Evolutionary conservation across 805 yeast genomes (phyloP), one percentile per base, ranked within the genome.

Genomic region (Metschnikowia koreensis): DNA sequence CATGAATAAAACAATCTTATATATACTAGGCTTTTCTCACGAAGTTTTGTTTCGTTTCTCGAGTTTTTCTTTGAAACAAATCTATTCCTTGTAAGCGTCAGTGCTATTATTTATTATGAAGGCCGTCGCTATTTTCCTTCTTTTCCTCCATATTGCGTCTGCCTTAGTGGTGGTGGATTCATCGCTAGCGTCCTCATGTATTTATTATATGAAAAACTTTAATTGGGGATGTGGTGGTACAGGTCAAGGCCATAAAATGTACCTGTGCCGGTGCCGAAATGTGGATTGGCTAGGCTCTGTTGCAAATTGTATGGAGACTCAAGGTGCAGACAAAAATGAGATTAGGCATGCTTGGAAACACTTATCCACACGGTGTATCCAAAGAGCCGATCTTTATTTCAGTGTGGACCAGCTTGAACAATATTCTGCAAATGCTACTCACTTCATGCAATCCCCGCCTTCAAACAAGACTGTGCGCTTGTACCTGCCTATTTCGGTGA

Each of bases 201-300:
- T 58, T 17, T 58, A 58, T 47, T 56, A 56, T 51, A 52, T 56
- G 57, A 56, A 55, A 44, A 46, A 46, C 48, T 58, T 56, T 41
- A 48, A 58, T 42, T 58, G 61, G 61, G 61, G 61, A 29, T 58
- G 61, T 40, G 61, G 60, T 3, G 61, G 61, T 38, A 47, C 61
- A 10, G 61, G 61, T 41, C 61, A 58, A 47, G 60, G 61, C 47
- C 51, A 48, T 29, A 50, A 49, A 16, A 51, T 58, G 57, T 58
- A 58, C 47, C 48, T 44, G 54, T 58, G 61, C 44, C 52, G 60
- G n/a, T 58, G 61, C 48, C 47, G 37, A 34, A 58, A 50, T 13
- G 51, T 58, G 17, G 61, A 58, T 46, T 58, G 61, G 61, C 47
- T 58, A 6, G 61, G 61, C 8, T 56, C 60, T 7, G 60, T 58